Percentiles rank a stretch among this genome's conserved stretches.
phyloP scores from a whole-genome alignment of 352 stramenopile genomes.

The Pythium guiyangense region DNA sequence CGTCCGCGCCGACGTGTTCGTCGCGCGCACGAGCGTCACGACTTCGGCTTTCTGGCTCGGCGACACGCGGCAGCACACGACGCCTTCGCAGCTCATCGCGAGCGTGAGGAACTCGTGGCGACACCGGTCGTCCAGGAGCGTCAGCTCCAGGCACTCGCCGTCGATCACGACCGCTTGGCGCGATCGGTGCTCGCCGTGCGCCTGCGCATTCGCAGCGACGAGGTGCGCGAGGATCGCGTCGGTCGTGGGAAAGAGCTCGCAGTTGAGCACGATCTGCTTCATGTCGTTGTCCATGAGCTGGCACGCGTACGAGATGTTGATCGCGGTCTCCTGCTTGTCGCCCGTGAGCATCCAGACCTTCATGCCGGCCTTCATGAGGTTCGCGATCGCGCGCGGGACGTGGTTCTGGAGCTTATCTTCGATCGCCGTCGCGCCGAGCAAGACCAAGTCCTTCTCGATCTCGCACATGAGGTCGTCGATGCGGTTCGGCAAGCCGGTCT shows the following conservation, averaged over 20 bases:
- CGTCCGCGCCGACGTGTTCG: slow-evolving; percentile 57
- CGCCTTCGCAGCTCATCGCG: slow-evolving; percentile 61
- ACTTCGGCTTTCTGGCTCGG: slow-evolving; percentile 81
- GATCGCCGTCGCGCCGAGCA: slow-evolving; percentile 89
- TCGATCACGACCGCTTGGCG: slow-evolving; percentile 68
- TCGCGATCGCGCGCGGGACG: slow-evolving; percentile 84
- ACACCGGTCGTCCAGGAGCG: slow-evolving; percentile 46
- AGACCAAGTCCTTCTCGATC: slow-evolving; percentile 76
- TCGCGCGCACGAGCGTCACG: slow-evolving; percentile 53
- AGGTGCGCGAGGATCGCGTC: slow-evolving; percentile 38
- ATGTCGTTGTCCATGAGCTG: slow-evolving; percentile 88
- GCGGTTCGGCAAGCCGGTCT: slow-evolving; percentile 53
- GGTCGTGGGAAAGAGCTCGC: slow-evolving; percentile 48
- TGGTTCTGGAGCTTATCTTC: slow-evolving; percentile 92
- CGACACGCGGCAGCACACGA: slow-evolving; percentile 81
- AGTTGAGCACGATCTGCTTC: slow-evolving; percentile 68
- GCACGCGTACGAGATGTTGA: slow-evolving; percentile 92
- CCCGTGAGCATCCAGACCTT: slow-evolving; percentile 93
- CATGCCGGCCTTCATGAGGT: slow-evolving; percentile 84
- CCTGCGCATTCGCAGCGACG: slow-evolving; percentile 21
- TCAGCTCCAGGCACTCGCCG: slow-evolving; percentile 61
- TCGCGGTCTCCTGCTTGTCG: slow-evolving; percentile 93
- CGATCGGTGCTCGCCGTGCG: slow-evolving; percentile 12
- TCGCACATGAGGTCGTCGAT: slow-evolving; percentile 73
- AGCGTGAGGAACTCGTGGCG: slow-evolving; percentile 62